These are phyloP conservation scores for Cucumis sativus DNA, from an alignment of 306 rosid species.

Conservation along the genomic window Cucumber_9930_V3 NC_026660.2:29359001-29359500, in stretches of 20 bases:
- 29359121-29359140: conserved; percentile 44
- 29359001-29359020: conserved; percentile 43
- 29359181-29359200: conserved; percentile 86
- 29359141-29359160: conserved; percentile 64
- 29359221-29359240: conserved; percentile 72
- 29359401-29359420: conserved; percentile 82
- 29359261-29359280: conserved; percentile 33
- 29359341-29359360: neutral
- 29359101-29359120: conserved; percentile 54
- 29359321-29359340: neutral
- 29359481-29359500: neutral
- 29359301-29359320: neutral
- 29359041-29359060: conserved; percentile 88
- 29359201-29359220: conserved; percentile 66
- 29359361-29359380: conserved; percentile 88
- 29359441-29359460: conserved; percentile 68
- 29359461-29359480: neutral
- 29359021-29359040: conserved; percentile 52
- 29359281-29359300: neutral
- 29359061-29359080: conserved; percentile 69
- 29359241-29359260: conserved; percentile 80
- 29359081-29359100: conserved; percentile 82
- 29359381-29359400: conserved; percentile 86
- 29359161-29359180: conserved; percentile 96
- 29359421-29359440: conserved; percentile 85